Conservation (phyloP, 192 early-diverging fungal genomes). For the Coemansia sp. region DNA sequence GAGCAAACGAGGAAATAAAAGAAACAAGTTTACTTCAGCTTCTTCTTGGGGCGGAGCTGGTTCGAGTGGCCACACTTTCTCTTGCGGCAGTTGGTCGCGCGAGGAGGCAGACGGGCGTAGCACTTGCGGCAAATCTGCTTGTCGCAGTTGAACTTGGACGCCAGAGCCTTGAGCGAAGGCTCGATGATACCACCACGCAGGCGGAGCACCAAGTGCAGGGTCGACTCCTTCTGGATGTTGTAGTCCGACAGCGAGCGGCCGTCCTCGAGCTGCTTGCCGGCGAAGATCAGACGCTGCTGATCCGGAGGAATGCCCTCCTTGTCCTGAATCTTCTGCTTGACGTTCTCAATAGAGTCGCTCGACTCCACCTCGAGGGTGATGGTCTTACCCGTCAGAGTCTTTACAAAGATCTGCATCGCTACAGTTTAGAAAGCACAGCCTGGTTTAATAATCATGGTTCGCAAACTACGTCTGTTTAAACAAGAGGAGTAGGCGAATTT, state of each 20-base stretch:
- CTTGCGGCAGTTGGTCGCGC: conserved; percentile 99
- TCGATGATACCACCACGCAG: conserved; percentile 98
- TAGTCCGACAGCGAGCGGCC: conserved; percentile 97
- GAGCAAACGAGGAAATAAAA: conserved; percentile 12
- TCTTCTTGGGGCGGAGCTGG: conserved; percentile 99
- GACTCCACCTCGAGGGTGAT: conserved; percentile 92
- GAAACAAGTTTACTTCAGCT: conserved; percentile 76
- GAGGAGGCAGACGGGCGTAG: conserved; percentile 98
- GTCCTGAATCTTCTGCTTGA: conserved; percentile 84
- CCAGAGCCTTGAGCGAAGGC: conserved; percentile 96
- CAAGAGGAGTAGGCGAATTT: no score
- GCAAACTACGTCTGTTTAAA: no score
- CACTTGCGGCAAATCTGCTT: conserved; percentile 99
- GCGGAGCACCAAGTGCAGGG: conserved; percentile 94
- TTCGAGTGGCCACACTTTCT: conserved; percentile 99
- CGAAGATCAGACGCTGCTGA: conserved; percentile 80
- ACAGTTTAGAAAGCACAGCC: conserved; percentile 10
- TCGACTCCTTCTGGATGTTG: conserved; percentile 99
- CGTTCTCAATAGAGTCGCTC: conserved; percentile 75
- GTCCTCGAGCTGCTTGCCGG: conserved; percentile 99
- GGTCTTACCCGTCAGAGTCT: conserved; percentile 84
- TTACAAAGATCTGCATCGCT: conserved; percentile 85
- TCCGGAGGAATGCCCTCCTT: conserved; percentile 87
- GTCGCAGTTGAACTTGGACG: conserved; percentile 99
- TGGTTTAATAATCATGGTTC: background rate